A percentile compares a stretch with the other conserved stretches of the same genome.
These are phyloP conservation scores for Ottelia alismoides DNA, from an alignment of 106 monocot genomes.

Conservation along the genomic window DNA sequence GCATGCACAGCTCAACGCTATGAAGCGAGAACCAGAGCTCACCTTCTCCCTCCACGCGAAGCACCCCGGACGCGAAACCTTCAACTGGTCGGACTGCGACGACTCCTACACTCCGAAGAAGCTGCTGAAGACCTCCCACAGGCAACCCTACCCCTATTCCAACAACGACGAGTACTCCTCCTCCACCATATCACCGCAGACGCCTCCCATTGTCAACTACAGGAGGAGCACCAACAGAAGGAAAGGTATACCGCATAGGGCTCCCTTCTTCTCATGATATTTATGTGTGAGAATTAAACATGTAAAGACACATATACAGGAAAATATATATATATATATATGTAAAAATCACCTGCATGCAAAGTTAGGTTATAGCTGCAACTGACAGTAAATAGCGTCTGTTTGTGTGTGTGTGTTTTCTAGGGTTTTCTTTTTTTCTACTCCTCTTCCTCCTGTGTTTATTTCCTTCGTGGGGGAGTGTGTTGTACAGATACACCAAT, in stretches of 20 bases:
- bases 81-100: constrained; percentile 33
- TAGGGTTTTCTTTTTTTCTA: too few species aligned
- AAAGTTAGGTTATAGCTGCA: too few species aligned
- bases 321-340: too few species aligned
- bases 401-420: too few species aligned
- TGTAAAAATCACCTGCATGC: too few species aligned
- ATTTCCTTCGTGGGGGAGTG: too few species aligned
- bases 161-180: constrained; percentile 18
- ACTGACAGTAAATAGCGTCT: too few species aligned
- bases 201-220: constrained; percentile 63
- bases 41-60: constrained; percentile 35
- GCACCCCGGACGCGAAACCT: constrained; percentile 16
- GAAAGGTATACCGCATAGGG: constrained; percentile 87
- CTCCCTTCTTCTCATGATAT: too few species aligned
- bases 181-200: constrained; percentile 55
- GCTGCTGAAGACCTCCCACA: constrained; percentile 18
- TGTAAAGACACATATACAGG: too few species aligned
- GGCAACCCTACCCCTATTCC: not conserved
- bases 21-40: constrained; percentile 59
- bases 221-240: constrained; percentile 62
- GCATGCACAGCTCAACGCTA: constrained; percentile 82
- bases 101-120: constrained; percentile 36
- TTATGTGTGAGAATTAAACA: too few species aligned
- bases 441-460: too few species aligned
- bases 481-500: too few species aligned